These are phyloP conservation scores for Perilla frutescens DNA, from an alignment of 257 asterid genomes.

Conservation along the genomic window DNA sequence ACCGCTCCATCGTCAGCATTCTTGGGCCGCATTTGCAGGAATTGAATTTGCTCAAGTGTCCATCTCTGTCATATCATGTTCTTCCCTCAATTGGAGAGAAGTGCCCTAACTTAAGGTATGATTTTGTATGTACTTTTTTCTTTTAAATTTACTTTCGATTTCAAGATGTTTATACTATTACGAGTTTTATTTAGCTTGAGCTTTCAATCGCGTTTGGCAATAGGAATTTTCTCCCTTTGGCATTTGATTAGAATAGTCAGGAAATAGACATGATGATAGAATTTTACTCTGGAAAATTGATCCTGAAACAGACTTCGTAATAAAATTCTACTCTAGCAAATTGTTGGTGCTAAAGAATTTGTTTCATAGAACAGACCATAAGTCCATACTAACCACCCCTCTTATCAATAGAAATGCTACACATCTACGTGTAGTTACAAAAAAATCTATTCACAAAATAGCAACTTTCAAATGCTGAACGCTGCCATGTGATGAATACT, in stretches of 20 bases:
- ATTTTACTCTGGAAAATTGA: not conserved
- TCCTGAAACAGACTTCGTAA: not conserved
- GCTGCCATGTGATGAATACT: not conserved
- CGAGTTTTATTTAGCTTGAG: not conserved
- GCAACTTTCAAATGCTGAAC: not conserved
- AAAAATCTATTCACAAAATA: not conserved
- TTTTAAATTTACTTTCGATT: not conserved
- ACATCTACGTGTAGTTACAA: not conserved
- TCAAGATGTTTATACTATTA: not conserved
- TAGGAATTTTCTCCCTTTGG: not conserved
- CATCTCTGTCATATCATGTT: constrained; percentile 48
- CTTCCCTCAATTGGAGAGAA: constrained; percentile 52
- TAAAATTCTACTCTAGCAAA: not conserved
- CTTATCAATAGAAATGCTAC: not conserved
- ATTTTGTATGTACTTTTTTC: not conserved
- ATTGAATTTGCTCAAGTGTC: constrained; percentile 72
- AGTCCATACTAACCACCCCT: not conserved
- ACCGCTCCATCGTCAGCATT: constrained; percentile 45
- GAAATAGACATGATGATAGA: not conserved
- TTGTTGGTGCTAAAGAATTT: constrained; percentile 6
- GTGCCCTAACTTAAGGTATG: constrained; percentile 77
- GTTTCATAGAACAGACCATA: not conserved
- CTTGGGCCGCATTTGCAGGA: constrained; percentile 61
- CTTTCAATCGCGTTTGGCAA: not conserved
- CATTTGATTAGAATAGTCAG: not conserved